These are phyloP conservation scores for Xerocomellus amylosporus DNA, from an alignment of 768 basidiomycete genomes.

Conservation along the genomic window DNA sequence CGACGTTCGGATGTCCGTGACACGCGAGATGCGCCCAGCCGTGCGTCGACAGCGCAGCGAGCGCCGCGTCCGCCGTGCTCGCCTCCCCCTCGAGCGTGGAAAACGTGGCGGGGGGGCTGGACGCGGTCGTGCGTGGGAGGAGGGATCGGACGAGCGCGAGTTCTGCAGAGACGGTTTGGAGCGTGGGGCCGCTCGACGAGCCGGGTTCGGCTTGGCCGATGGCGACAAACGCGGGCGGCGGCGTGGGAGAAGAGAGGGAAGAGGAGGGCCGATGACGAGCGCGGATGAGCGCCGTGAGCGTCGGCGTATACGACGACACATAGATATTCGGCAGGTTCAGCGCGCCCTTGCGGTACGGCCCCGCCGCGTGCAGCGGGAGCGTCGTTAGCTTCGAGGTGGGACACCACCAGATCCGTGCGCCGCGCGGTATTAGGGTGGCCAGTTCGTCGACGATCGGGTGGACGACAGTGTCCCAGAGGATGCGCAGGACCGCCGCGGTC, in stretches of 20 bases:
- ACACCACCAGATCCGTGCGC: constrained; percentile 35
- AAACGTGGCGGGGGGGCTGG: neutral
- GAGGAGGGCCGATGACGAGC: constrained; percentile 9
- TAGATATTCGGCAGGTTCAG: constrained; percentile 16
- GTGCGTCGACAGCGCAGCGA: constrained; percentile 16
- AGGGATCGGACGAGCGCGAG: constrained; percentile 21
- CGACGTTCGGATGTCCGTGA: constrained; percentile 23
- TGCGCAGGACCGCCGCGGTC: constrained; percentile 12
- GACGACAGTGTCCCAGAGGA: constrained; percentile 27
- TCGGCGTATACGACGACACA: constrained; percentile 37
- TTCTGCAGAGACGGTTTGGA: constrained; percentile 17
- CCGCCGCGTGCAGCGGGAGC: constrained; percentile 34
- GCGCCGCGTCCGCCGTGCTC: constrained; percentile 14
- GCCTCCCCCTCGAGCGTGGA: constrained; percentile 9
- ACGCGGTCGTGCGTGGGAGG: constrained; percentile 11
- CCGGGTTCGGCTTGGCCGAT: constrained; percentile 21
- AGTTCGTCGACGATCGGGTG: constrained; percentile 19
- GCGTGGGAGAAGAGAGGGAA: neutral
- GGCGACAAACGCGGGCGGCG: constrained; percentile 12
- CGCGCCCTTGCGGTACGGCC: constrained; percentile 21
- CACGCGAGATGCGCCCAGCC: constrained; percentile 34
- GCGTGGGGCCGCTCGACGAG: neutral
- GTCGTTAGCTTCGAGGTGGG: constrained; percentile 31
- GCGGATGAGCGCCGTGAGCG: constrained; percentile 28
- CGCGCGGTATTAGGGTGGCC: constrained; percentile 13